Conservation (phyloP, 1,284 basidiomycete genomes). For the Agroathelia rolfsii region DNA sequence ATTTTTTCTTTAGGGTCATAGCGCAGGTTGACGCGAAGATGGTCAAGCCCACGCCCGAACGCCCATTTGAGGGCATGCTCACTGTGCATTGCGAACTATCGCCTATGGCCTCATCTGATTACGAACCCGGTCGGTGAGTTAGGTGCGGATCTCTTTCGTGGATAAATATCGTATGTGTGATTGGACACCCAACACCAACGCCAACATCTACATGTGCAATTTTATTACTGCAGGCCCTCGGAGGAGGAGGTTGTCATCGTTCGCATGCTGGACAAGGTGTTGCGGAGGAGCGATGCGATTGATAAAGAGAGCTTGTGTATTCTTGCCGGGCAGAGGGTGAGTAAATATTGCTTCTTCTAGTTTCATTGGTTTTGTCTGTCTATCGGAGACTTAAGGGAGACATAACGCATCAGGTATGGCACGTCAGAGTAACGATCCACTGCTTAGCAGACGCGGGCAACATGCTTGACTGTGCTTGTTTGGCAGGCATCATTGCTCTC, state of each 20-base stretch:
- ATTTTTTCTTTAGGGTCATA: slow-evolving; percentile 51
- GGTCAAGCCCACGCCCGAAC: slow-evolving; percentile 79
- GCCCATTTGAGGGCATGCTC: slow-evolving; percentile 87
- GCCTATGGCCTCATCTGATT: slow-evolving; percentile 88
- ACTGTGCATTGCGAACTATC: slow-evolving; percentile 88
- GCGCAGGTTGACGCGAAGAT: slow-evolving; percentile 85
- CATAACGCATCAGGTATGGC: slow-evolving; percentile 69
- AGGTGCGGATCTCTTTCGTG: no score
- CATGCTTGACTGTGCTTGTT: slow-evolving; percentile 88
- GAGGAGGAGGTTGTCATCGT: slow-evolving; percentile 89
- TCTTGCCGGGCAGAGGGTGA: slow-evolving; percentile 83
- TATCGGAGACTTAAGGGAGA: slow-evolving; percentile 1
- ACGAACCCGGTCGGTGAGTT: slow-evolving; percentile 86
- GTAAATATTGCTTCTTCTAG: slow-evolving; percentile 15
- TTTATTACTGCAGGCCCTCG: slow-evolving; percentile 47
- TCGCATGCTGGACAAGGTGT: slow-evolving; percentile 89
- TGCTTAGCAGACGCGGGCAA: slow-evolving; percentile 88
- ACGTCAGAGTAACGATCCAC: slow-evolving; percentile 81
- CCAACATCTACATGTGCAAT: slow-evolving; percentile 9
- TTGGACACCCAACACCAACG: not conserved
- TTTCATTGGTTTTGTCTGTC: slow-evolving; percentile 2
- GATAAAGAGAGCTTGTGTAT: slow-evolving; percentile 95
- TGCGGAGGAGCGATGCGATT: slow-evolving; percentile 83
- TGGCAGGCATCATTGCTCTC: slow-evolving; percentile 84
- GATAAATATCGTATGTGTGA: no score